Evolutionary conservation across 2,329 filamentous ascomycete genomes (phyloP).

Genomic region (Colletotrichum sp.): DNA sequence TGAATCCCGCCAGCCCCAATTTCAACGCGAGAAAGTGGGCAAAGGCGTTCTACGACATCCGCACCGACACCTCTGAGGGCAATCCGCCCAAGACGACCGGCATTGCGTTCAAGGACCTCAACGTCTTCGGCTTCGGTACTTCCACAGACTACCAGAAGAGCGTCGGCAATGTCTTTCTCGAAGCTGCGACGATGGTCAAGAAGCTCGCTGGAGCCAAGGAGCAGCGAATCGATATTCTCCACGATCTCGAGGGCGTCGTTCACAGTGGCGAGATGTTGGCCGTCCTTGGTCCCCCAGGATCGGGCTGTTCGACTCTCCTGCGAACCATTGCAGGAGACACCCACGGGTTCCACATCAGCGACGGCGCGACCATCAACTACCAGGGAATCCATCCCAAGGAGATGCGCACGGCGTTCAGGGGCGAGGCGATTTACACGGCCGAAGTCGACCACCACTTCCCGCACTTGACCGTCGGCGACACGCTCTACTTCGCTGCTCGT

Average conservation of each 20-base stretch:
- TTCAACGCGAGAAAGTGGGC: constrained; percentile 50
- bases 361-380: constrained; percentile 16
- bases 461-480: constrained; percentile 63
- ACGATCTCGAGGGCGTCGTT: constrained; percentile 56
- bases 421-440: constrained; percentile 71
- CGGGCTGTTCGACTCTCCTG: constrained; percentile 71
- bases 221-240: constrained; percentile 53
- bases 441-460: constrained; percentile 70
- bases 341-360: constrained; percentile 54
- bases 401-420: constrained; percentile 37
- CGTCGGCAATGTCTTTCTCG: constrained; percentile 40
- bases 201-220: constrained; percentile 28
- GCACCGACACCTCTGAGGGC: constrained; percentile 28
- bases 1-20: constrained; percentile 43
- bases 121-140: constrained; percentile 45
- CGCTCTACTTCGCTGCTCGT: constrained; percentile 64
- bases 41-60: constrained; percentile 37
- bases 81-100: constrained; percentile 36
- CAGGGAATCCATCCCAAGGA: constrained; percentile 14
- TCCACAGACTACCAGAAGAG: constrained; percentile 48
- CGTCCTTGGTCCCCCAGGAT: constrained; percentile 58
- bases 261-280: constrained; percentile 61
- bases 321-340: constrained; percentile 70
- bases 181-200: constrained; percentile 30
- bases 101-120: constrained; percentile 46